phyloP scores from a whole-genome alignment of 164 flowering plant species.

The Chimonanthus salicifolius region DNA sequence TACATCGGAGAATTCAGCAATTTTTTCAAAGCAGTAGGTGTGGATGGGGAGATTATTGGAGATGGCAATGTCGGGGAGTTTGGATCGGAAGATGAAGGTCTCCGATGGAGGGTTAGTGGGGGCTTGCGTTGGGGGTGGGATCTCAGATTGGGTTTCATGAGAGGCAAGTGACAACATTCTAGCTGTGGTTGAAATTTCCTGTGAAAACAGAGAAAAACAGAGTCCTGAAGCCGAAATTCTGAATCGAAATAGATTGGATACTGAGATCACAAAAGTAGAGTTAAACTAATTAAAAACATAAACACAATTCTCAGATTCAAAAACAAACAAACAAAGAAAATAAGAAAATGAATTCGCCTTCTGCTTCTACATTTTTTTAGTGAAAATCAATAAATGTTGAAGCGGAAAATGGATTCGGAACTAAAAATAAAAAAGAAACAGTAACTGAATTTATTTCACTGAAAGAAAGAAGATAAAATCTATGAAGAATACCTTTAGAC shows the following conservation, averaged over 20 bases:
- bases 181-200: neutral
- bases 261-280: neutral
- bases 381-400: neutral
- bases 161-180: slow-evolving; percentile 34
- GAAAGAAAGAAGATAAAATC: neutral
- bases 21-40: slow-evolving; percentile 52
- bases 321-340: neutral
- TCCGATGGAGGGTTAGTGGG: neutral
- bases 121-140: neutral
- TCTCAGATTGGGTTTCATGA: slow-evolving; percentile 18
- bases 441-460: neutral
- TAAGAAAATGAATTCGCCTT: neutral
- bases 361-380: neutral
- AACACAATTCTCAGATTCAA: neutral
- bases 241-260: neutral
- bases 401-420: neutral
- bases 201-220: neutral
- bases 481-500: neutral
- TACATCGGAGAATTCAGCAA: slow-evolving; percentile 23
- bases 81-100: slow-evolving; percentile 40
- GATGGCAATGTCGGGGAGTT: slow-evolving; percentile 56
- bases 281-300: neutral
- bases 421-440: neutral
- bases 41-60: slow-evolving; percentile 64
- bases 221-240: neutral